These are phyloP conservation scores for Podaxis sp. DNA, from an alignment of 768 basidiomycete species.

Conservation along the genomic window DNA sequence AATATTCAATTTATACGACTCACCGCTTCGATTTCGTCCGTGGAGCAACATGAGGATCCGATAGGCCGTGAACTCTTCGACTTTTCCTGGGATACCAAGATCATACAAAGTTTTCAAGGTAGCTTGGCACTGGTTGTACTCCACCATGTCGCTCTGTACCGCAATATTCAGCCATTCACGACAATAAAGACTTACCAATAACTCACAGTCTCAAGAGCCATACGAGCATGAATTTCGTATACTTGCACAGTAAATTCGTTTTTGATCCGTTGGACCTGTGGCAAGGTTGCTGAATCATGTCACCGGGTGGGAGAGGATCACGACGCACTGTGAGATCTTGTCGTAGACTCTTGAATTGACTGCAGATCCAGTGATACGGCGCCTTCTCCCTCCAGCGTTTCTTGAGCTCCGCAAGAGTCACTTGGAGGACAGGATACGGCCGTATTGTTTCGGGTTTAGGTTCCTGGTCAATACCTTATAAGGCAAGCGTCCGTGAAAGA, in stretches of 20 bases:
- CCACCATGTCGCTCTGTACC: constrained; percentile 89
- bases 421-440: constrained; percentile 79
- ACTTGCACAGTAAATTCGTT: constrained; percentile 97
- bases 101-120: constrained; percentile 90
- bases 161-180: constrained; percentile 8
- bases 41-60: constrained; percentile 95
- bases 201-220: constrained; percentile 62
- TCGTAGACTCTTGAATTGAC: constrained; percentile 95
- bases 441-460: constrained; percentile 94
- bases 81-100: constrained; percentile 87
- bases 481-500: constrained; percentile 11
- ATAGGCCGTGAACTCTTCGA: constrained; percentile 96
- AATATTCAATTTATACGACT: constrained; percentile 23
- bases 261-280: constrained; percentile 96
- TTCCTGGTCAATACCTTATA: constrained; percentile 55
- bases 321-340: constrained; percentile 93
- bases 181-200: not conserved
- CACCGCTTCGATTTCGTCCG: constrained; percentile 91
- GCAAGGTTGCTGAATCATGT: not conserved
- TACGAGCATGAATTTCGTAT: constrained; percentile 97
- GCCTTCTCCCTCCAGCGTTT: constrained; percentile 80
- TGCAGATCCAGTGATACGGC: constrained; percentile 89
- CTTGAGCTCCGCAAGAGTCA: constrained; percentile 86
- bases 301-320: not conserved
- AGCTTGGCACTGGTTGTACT: constrained; percentile 98